Percentiles rank a stretch among this genome's conserved stretches.
Conservation (phyloP, 495 filamentous ascomycete species). For the Parathielavia hyrcaniae region DNA sequence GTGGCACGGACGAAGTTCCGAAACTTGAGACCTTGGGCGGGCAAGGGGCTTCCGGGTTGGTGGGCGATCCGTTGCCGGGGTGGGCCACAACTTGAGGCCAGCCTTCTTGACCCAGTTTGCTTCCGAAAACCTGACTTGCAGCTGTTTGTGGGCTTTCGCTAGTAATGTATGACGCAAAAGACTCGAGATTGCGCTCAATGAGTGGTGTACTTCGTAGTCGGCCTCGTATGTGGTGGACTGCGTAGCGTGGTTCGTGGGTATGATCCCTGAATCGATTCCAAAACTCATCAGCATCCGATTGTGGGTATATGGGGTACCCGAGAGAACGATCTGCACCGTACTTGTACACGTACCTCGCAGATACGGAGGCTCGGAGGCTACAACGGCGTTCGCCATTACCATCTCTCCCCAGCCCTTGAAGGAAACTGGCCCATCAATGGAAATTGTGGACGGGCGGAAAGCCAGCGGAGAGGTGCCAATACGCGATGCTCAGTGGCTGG, state of each 20-base stretch:
- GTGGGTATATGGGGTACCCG: too few relatives aligned
- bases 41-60: neutral
- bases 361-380: too few relatives aligned
- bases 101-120: constrained; percentile 20
- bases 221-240: neutral
- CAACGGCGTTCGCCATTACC: neutral
- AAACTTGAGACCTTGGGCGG: constrained; percentile 5
- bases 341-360: too few relatives aligned
- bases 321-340: too few relatives aligned
- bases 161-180: neutral
- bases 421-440: too few relatives aligned
- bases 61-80: constrained; percentile 2
- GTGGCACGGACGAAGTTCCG: neutral
- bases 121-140: constrained; percentile 13
- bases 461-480: constrained; percentile 6
- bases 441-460: too few relatives aligned
- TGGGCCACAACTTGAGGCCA: constrained; percentile 10
- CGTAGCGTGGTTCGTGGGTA: too few relatives aligned
- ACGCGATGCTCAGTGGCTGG: constrained; percentile 15
- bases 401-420: neutral
- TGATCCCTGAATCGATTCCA: too few relatives aligned
- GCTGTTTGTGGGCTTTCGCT: neutral
- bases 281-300: too few relatives aligned
- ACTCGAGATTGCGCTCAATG: neutral
- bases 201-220: neutral